These are phyloP conservation scores for Ogataea dorogensis DNA, from an alignment of 805 yeast species.

Conservation along the genomic window DNA sequence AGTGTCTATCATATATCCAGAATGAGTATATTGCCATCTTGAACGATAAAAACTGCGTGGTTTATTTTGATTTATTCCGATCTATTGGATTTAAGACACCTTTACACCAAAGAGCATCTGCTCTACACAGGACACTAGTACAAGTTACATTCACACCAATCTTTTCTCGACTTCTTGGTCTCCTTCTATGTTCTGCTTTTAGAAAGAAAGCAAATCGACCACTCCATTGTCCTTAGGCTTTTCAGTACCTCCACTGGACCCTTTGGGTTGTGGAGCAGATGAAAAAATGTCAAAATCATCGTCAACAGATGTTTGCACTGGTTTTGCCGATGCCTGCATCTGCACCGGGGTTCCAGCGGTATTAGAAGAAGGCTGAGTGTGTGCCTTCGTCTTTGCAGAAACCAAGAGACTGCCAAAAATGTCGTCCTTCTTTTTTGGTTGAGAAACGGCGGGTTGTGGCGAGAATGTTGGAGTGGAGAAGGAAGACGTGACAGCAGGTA, in stretches of 20 bases:
- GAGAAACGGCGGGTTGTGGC: constrained; percentile 35
- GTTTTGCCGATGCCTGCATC: constrained; percentile 1
- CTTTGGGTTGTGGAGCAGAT: constrained; percentile 9
- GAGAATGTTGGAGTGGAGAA: constrained; percentile 11
- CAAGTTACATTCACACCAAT: too few relatives aligned
- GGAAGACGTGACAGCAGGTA: constrained; percentile 17
- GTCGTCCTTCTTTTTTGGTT: constrained; percentile 48
- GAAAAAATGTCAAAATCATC: constrained; percentile 17
- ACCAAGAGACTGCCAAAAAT: constrained; percentile 72
- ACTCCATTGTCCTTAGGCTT: constrained; percentile 35
- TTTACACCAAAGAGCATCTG: too few relatives aligned
- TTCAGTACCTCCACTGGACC: not conserved
- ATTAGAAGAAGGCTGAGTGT: constrained; percentile 14
- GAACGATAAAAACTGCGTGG: not conserved
- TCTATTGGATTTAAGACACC: too few relatives aligned
- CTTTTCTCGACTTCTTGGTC: too few relatives aligned
- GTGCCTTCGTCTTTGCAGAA: constrained; percentile 55
- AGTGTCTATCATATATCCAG: constrained; percentile 90
- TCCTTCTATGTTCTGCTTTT: too few relatives aligned
- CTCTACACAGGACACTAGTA: too few relatives aligned
- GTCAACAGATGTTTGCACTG: constrained; percentile 7
- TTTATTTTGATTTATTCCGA: not conserved
- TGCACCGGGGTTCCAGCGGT: constrained; percentile 20
- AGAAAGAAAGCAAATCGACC: constrained; percentile 49
- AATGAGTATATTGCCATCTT: constrained; percentile 76